Conservation (phyloP, 495 filamentous ascomycete genomes). For the Penicillium alfredii region DNA sequence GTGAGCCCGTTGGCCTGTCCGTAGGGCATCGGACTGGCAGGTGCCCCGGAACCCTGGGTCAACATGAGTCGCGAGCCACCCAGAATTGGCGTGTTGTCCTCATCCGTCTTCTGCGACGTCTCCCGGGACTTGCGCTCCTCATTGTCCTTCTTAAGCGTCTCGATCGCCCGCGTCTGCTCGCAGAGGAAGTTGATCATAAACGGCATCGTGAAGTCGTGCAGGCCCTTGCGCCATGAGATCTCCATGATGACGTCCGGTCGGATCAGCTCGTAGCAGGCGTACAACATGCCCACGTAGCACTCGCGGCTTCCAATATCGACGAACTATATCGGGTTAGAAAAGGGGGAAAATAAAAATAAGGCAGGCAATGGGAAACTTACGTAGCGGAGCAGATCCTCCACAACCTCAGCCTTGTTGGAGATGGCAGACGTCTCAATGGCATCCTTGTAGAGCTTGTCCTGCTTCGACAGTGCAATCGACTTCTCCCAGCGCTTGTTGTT, state of each 20-base stretch:
- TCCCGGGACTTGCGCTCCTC: conserved; percentile 93
- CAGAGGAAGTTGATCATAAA: conserved; percentile 98
- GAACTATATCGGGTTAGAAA: conserved; percentile 59
- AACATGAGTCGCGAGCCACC: conserved; percentile 92
- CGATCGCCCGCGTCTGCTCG: conserved; percentile 82
- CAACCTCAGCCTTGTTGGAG: conserved; percentile 81
- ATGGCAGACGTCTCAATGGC: conserved; percentile 99
- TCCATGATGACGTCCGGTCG: conserved; percentile 88
- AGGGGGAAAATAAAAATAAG: conserved; percentile 1
- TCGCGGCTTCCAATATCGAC: conserved; percentile 98
- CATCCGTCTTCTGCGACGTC: conserved; percentile 75
- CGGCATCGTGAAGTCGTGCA: conserved; percentile 97
- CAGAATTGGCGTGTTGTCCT: conserved; percentile 90
- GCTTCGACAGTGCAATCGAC: conserved; percentile 97
- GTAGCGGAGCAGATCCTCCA: conserved; percentile 92
- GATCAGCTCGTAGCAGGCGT: conserved; percentile 97
- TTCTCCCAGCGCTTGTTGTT: conserved; percentile 99
- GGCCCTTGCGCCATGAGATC: conserved; percentile 91
- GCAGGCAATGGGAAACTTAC: conserved; percentile 51
- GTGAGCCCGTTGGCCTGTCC: conserved; percentile 74
- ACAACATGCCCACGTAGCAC: conserved; percentile 98
- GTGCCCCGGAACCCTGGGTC: conserved; percentile 75
- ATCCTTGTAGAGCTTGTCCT: conserved; percentile 99
- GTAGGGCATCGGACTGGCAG: conserved; percentile 56
- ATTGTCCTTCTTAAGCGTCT: conserved; percentile 86